Base-by-base conservation (phyloP, 129 eudicot species). In the Oenanthe sinensis region DNA sequence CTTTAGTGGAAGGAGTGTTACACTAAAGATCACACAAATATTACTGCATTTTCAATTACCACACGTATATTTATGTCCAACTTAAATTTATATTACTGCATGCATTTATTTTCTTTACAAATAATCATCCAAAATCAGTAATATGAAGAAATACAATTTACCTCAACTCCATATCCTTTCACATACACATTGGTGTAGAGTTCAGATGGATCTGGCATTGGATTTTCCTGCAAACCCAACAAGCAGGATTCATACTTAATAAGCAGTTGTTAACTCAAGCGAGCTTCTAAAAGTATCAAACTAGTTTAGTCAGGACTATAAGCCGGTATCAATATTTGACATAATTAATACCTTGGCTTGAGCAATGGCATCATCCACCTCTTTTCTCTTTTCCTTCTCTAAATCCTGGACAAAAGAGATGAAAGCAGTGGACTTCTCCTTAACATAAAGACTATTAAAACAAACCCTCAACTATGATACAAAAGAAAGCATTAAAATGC, bases 331-430 rank as follows among this genome's bases (percentile, higher is more conserved):
- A 5, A 17, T 17, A 13, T 49, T 55, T 75, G 74, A 43, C 62
- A 65, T n/a, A 20, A 68, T 75, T 16, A 80, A 63, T 71, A 96
- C 99, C 97, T 96, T 96, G 12, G 99, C 99, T 80, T 92, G 81
- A 47, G 99, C 95, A 82, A 96, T 89, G 74, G 99, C 97, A 77
- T 96, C 97, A 87, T 96, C 99, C 43, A 96, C 97, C 80, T 88
- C 93, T 85, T 96, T 96, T 80, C 97, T 90, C 58, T 85, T 77
- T 88, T 75, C 90, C 82, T 96, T 96, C 85, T 96, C 99, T 42
- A 88, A 87, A 65, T 92, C 99, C 98, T 95, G 91, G 15, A 76
- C 9, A 82, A 80, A 39, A 12, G 52, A 55, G 37, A 45, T 47
- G 9, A 68, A 55, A n/a, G 22, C 24, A 33, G 79, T 11, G 24